Evolutionary conservation across 345 rosid species (phyloP).

Genomic region (Schrenkiella parvula): DNA sequence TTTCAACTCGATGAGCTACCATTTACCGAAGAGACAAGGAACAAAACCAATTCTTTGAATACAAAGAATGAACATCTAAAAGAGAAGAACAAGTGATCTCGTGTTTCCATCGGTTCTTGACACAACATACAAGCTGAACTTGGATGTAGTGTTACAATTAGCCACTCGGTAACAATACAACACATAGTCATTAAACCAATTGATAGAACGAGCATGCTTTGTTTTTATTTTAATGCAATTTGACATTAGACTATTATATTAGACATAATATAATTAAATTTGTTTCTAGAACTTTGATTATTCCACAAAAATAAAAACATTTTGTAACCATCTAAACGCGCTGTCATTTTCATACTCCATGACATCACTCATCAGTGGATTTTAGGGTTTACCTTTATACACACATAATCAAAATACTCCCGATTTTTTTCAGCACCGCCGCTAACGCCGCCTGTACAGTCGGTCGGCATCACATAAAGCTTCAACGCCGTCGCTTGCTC

Average conservation of each 20-base stretch:
- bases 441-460: slow-evolving; percentile 12
- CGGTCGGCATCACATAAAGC: slow-evolving; percentile 2
- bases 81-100: too few species aligned
- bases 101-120: too few species aligned
- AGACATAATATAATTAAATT: neutral
- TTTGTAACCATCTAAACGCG: neutral
- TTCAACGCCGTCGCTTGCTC: neutral
- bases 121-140: too few species aligned
- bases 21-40: neutral
- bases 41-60: neutral
- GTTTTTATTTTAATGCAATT: too few species aligned
- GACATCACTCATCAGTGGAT: neutral
- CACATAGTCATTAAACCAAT: too few species aligned
- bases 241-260: too few species aligned
- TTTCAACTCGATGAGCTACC: neutral
- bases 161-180: too few species aligned
- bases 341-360: neutral
- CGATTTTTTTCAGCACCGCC: slow-evolving; percentile 5
- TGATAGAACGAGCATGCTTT: too few species aligned
- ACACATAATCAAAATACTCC: neutral
- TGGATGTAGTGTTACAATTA: too few species aligned
- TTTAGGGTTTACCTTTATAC: slow-evolving; percentile 5
- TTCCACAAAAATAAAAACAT: neutral
- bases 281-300: neutral
- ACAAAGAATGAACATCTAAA: too few species aligned